Percentiles rank a stretch among this genome's conserved stretches.
phyloP scores from a whole-genome alignment of 495 filamentous ascomycete genomes.

The Wilcoxina mikolae region DNA sequence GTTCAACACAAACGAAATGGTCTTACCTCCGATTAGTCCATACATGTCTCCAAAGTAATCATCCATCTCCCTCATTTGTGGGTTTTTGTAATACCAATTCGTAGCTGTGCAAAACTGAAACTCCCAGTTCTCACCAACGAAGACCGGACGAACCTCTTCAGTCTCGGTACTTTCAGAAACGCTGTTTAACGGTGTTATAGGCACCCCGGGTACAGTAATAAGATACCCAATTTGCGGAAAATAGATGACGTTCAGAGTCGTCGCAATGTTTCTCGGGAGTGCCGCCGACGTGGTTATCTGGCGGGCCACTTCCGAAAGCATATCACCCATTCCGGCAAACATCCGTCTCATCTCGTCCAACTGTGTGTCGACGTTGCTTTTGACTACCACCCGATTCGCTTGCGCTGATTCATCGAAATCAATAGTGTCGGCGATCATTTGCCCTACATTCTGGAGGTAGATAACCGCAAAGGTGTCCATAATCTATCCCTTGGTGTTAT shows the following conservation, averaged over 20 bases:
- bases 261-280: slow-evolving; percentile 46
- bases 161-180: background rate
- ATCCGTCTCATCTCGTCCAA: slow-evolving; percentile 63
- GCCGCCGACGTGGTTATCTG: slow-evolving; percentile 38
- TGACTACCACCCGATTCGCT: slow-evolving; percentile 58
- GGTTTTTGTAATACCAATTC: slow-evolving; percentile 75
- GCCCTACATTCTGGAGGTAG: slow-evolving; percentile 48
- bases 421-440: slow-evolving; percentile 57
- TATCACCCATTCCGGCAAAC: slow-evolving; percentile 59
- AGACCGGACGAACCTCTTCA: slow-evolving; percentile 35
- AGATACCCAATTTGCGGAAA: slow-evolving; percentile 88
- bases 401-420: slow-evolving; percentile 70
- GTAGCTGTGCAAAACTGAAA: slow-evolving; percentile 59
- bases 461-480: slow-evolving; percentile 19
- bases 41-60: slow-evolving; percentile 71
- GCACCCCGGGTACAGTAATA: slow-evolving; percentile 44
- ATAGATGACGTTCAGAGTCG: slow-evolving; percentile 64
- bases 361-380: slow-evolving; percentile 53
- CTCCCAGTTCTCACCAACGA: slow-evolving; percentile 61
- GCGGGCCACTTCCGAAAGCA: slow-evolving; percentile 53
- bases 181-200: background rate
- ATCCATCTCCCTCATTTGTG: slow-evolving; percentile 71
- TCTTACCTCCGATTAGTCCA: slow-evolving; percentile 61
- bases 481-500: slow-evolving; percentile 12
- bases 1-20: background rate